A percentile compares a stretch with the other conserved stretches of the same genome.
Conservation (phyloP, 2,329 filamentous ascomycete species). For the Colletotrichum orchidophilum region DNA sequence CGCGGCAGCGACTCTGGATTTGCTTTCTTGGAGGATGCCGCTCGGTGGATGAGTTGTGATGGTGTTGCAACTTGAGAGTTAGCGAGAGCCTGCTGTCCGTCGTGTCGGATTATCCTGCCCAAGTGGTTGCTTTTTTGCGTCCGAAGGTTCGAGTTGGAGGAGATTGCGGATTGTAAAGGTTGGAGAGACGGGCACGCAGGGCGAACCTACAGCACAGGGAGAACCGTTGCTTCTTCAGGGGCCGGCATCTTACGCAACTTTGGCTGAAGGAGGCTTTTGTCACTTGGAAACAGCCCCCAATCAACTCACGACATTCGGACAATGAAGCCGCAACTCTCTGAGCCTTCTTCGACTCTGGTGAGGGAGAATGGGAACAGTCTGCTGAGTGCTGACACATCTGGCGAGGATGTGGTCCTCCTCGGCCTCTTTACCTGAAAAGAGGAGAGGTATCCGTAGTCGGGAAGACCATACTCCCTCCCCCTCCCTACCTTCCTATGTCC, state of each 20-base stretch:
- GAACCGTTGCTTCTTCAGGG: constrained; percentile 20
- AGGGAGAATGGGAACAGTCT: neutral
- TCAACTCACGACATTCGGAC: constrained; percentile 10
- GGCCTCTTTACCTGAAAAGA: constrained; percentile 11
- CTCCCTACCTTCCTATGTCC: too few species aligned
- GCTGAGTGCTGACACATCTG: constrained; percentile 18
- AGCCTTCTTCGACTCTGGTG: neutral
- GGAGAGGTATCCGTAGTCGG: constrained; percentile 11
- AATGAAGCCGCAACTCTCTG: neutral
- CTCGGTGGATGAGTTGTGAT: neutral
- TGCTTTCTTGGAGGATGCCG: constrained; percentile 3
- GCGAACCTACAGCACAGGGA: constrained; percentile 8
- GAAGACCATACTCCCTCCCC: neutral
- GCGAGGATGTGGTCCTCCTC: constrained; percentile 1
- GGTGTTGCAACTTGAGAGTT: neutral
- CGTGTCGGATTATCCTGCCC: neutral
- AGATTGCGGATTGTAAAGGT: neutral
- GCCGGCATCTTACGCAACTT: neutral
- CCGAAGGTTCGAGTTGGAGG: neutral
- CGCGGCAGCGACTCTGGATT: too few species aligned
- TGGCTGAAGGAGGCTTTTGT: neutral
- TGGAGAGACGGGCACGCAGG: constrained; percentile 15
- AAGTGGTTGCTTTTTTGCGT: constrained; percentile 4
- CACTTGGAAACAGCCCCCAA: constrained; percentile 8
- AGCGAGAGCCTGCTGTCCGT: neutral